Base-by-base conservation (phyloP, 345 rosid species). In the Gossypium australe region DNA sequence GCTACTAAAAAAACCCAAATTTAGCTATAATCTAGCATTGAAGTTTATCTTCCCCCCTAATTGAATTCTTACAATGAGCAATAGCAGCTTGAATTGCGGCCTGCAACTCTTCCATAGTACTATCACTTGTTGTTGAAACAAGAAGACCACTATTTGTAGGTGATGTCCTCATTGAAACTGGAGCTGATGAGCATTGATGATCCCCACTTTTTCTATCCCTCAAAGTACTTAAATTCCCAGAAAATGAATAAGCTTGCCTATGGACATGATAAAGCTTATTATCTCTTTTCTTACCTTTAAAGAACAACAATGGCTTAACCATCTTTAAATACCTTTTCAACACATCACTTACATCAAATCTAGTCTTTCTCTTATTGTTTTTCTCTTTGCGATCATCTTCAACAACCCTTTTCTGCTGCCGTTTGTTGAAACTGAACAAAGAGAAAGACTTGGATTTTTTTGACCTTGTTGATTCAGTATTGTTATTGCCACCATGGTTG, bases 71-170 rank as follows among this genome's bases (percentile, higher is more conserved):
- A 87, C 99, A 95, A 79, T 95, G 97, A 78, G 97, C 97, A 82
- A 95, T 93, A 5, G 99, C 99, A 7, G 97, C 97, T 82, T 94
- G 98, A 80, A 92, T 93, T 11, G 98, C 97, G 66, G 94, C 92
- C 81, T 94, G 98, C 83, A 92, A 75, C 85, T 94, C 98, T 72
- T 94, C 98, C 97, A 90, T 89, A 51, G 97, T 94, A 62, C 98
- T 91, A 75, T 89, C 90, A 73, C 85, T 85, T 16, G 86, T 75
- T 0, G 91, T 82, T 2, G 89, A 85, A 13, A 85, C 74, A 47
- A 88, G 92, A 20, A 81, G 90, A 0, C 98, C 97, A 74, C 94
- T 90, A 17, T 92, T 90, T 9, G 92, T 83, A 41, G 98, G 98
- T 56, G 98, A 94, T 22, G 95, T 86, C 74, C 89, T 88, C 87